Evolutionary conservation across 352 stramenopile genomes (phyloP).

Genomic region (Ophiocytium majus): DNA sequence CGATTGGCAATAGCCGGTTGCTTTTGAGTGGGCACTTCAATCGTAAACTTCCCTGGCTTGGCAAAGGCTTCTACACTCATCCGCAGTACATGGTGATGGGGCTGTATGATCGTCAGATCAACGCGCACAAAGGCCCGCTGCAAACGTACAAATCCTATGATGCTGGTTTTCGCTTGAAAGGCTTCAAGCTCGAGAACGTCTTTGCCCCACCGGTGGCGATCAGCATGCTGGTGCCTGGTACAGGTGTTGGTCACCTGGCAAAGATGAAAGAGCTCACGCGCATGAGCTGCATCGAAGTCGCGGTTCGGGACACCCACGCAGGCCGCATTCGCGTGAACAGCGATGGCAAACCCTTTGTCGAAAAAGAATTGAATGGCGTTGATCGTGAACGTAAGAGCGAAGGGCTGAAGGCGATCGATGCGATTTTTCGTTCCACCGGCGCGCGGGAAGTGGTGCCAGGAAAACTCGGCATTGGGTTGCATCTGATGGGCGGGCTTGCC

Average conservation of each 20-base stretch:
- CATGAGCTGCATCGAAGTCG: not conserved
- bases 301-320: not conserved
- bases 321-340: not conserved
- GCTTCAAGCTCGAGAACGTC: not conserved
- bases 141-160: slow-evolving; percentile 6
- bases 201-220: not conserved
- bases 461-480: not conserved
- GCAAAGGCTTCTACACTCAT: not conserved
- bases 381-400: not conserved
- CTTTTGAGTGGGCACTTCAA: not conserved
- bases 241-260: not conserved
- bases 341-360: not conserved
- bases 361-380: not conserved
- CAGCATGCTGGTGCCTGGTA: not conserved
- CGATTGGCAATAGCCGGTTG: not conserved
- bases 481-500: slow-evolving; percentile 1
- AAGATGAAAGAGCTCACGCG: not conserved
- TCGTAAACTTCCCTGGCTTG: not conserved
- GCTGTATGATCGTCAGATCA: not conserved
- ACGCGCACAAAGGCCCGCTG: not conserved
- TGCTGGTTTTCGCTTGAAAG: not conserved
- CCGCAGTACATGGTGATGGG: not conserved
- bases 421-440: not conserved
- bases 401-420: not conserved
- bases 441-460: not conserved